A percentile compares a stretch with the other conserved stretches of the same genome.
Conservation (phyloP, 495 filamentous ascomycete genomes). For the Aspergillus sclerotioniger region DNA sequence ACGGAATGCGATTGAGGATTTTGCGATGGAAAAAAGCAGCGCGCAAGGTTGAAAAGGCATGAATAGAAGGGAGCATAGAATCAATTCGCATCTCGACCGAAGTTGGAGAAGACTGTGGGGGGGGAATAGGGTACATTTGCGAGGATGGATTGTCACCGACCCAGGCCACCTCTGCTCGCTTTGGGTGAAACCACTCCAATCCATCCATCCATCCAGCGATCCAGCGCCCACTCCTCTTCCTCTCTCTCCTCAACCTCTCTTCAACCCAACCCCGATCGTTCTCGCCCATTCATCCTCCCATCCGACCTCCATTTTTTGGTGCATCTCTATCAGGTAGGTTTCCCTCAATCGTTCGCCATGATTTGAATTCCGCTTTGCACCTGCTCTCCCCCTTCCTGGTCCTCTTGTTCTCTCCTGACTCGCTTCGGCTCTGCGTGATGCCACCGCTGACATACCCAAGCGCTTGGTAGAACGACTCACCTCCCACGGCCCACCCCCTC, state of each 20-base stretch:
- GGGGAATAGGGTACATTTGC: conserved; percentile 17
- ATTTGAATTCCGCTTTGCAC: neutral
- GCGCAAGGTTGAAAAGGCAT: conserved; percentile 12
- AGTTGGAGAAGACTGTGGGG: conserved; percentile 14
- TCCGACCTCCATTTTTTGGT: conserved; percentile 13
- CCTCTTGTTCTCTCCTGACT: conserved; percentile 27
- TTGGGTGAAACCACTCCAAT: conserved; percentile 37
- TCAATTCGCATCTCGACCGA: neutral
- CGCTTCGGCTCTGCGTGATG: conserved; percentile 28
- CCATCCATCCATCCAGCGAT: conserved; percentile 14
- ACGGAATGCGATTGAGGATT: conserved; percentile 16
- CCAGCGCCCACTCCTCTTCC: conserved; percentile 26
- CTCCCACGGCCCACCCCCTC: conserved; percentile 26
- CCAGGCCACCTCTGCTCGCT: conserved; percentile 37
- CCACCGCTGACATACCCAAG: conserved; percentile 46
- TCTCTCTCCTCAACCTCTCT: conserved; percentile 18
- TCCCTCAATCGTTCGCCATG: conserved; percentile 10
- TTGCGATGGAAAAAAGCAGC: conserved; percentile 14
- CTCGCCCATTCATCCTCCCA: conserved; percentile 10
- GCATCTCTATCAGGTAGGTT: conserved; percentile 21
- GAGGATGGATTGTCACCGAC: conserved; percentile 35
- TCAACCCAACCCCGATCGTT: conserved; percentile 18
- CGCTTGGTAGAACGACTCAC: conserved; percentile 40
- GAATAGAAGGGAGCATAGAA: conserved; percentile 1
- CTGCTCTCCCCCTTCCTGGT: conserved; percentile 8